Evolutionary conservation across 2,329 filamentous ascomycete species (phyloP), one percentile per base, ranked within the genome.

Genomic region (Hirsutella thompsonii): DNA sequence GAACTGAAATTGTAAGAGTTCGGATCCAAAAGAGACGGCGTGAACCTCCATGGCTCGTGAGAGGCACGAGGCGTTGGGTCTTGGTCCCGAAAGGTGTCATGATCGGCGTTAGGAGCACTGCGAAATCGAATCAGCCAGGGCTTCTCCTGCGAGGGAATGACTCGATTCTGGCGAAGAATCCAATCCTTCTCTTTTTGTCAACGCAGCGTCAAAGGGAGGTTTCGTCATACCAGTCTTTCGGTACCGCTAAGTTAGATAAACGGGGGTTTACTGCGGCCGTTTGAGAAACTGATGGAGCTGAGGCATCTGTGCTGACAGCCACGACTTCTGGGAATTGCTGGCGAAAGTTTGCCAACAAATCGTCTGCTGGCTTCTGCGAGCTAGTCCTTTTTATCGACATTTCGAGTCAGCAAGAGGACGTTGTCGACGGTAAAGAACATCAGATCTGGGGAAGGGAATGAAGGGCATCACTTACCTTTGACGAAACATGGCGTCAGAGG

Each of bases 1-100:
- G 73, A 72, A 44, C 78, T 72, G 61, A 94, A 95, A 20, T 79
- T 76, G 58, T 86, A 86, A 23, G 85, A 83, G 58, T 82, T 87
- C 16, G 87, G 79, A 56, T 96, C 90, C 56, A 96, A 74, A 43
- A 94, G 69, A 19, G 88, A 92, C 4, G 89, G 87, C 2, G 89
- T 94, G 55, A 94, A 88, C 49, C 83, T 76, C 80, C 89, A 92
- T 51, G 75, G 79, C 51, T 95, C 88, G 53, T 83, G 79, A 34
- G 82, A 75, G 16, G 80, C 83, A 57, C 83, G 77, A 5, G 87
- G 86, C 3, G 86, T 94, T 18, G 84, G 82, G 55, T 94, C 87
- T 54, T 83, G 76, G 61, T 92, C 83, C 58, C 66, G 63, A 52
- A 75, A 77, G 30, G 49, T 49, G 44, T 57, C 54, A 44, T 53